These are phyloP conservation scores for Musa beccarii DNA, from an alignment of 176 grass and related monocot genomes.

Conservation along the genomic window DNA sequence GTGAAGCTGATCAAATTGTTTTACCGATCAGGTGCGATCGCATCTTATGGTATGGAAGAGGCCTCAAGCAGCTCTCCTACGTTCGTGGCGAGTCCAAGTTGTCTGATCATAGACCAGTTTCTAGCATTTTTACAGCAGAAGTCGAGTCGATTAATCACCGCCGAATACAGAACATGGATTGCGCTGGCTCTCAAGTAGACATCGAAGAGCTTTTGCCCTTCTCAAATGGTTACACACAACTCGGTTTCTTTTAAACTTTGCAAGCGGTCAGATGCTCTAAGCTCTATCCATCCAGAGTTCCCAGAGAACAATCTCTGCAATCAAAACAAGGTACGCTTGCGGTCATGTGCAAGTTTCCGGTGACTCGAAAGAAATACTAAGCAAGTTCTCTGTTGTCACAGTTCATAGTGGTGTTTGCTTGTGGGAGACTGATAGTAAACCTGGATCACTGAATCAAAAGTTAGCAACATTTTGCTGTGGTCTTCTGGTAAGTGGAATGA, in stretches of 20 bases:
- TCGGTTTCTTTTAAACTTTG: constrained; percentile 71
- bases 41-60: constrained; percentile 87
- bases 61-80: constrained; percentile 77
- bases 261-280: neutral
- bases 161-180: constrained; percentile 75
- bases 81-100: constrained; percentile 83
- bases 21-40: constrained; percentile 64
- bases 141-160: constrained; percentile 89
- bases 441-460: neutral
- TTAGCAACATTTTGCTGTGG: neutral
- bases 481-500: neutral
- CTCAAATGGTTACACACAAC: constrained; percentile 67
- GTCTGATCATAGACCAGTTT: constrained; percentile 90
- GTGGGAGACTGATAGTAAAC: neutral
- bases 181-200: constrained; percentile 63
- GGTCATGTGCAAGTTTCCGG: neutral
- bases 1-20: neutral
- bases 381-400: neutral
- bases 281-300: neutral
- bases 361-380: neutral
- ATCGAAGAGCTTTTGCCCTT: constrained; percentile 79
- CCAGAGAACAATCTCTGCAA: neutral
- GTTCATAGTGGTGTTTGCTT: neutral
- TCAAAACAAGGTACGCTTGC: neutral
- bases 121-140: constrained; percentile 78